These are phyloP conservation scores for Xanthoceras sorbifolium DNA, from an alignment of 345 rosid species.

Conservation along the genomic window DNA sequence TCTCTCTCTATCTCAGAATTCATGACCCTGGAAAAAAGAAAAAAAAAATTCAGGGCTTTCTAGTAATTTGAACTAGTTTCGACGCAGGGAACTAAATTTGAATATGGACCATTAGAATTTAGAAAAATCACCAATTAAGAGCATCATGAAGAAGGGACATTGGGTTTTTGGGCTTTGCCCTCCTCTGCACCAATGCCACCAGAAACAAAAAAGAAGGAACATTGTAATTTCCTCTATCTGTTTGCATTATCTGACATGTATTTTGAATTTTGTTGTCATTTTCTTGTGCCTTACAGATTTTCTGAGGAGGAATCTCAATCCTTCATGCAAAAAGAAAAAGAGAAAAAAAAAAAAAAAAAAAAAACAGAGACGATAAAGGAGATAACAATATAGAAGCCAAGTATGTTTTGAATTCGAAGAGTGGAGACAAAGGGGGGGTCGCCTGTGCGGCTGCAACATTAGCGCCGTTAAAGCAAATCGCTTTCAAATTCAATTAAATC, in stretches of 20 bases:
- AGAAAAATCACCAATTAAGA: neutral
- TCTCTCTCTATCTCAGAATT: neutral
- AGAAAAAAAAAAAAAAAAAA: too few relatives aligned
- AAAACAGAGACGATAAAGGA: too few relatives aligned
- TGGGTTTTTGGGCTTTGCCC: too few relatives aligned
- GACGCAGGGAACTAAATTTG: neutral
- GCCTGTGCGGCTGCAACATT: slow-evolving; percentile 20
- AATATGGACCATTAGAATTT: neutral
- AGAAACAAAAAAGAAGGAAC: neutral
- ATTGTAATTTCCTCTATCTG: neutral
- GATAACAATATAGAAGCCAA: neutral
- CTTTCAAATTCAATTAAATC: neutral
- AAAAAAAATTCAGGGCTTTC: neutral
- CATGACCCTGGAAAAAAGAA: too few relatives aligned
- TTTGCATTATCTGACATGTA: neutral
- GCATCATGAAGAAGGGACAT: neutral
- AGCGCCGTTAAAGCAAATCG: slow-evolving; percentile 4
- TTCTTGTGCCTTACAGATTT: neutral
- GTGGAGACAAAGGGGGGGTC: neutral
- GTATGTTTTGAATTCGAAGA: slow-evolving; percentile 3
- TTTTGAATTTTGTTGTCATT: neutral
- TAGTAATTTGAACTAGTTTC: neutral
- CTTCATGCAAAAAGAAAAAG: neutral
- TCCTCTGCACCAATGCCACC: too few relatives aligned
- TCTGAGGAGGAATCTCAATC: neutral